Evolutionary conservation across 106 monocot species (phyloP).

Genomic region (Ottelia alismoides): DNA sequence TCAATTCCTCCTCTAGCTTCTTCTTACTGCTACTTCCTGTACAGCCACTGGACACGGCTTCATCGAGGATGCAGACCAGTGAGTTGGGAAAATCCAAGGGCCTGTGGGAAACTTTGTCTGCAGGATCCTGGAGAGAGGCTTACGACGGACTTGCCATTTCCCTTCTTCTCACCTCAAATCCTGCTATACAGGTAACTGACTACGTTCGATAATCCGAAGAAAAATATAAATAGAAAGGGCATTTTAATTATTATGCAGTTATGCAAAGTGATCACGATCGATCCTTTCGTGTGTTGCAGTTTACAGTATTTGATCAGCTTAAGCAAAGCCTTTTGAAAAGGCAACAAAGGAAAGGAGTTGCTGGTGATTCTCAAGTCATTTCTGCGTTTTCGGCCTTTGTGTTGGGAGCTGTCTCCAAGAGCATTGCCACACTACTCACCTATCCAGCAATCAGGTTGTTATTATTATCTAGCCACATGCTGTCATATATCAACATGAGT

Average conservation of each 20-base stretch:
- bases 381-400: conserved; percentile 23
- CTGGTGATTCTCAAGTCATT: conserved; percentile 8
- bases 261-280: too few relatives aligned
- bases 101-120: conserved; percentile 66
- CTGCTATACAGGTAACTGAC: conserved; percentile 86
- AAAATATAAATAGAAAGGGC: too few relatives aligned
- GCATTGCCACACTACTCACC: conserved; percentile 16
- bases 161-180: conserved; percentile 81
- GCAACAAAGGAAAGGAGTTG: not conserved
- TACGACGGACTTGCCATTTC: conserved; percentile 93
- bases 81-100: conserved; percentile 89
- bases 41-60: conserved; percentile 92
- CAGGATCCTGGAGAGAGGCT: conserved; percentile 63
- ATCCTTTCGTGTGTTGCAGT: too few relatives aligned
- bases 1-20: too few relatives aligned
- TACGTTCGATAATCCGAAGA: too few relatives aligned
- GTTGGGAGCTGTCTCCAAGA: conserved; percentile 22
- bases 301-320: conserved; percentile 27
- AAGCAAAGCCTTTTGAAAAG: conserved; percentile 13
- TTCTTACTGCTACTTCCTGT: conserved; percentile 13
- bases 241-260: too few relatives aligned
- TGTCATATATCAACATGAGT: too few relatives aligned
- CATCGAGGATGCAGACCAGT: conserved; percentile 99
- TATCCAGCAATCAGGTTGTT: conserved; percentile 26
- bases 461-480: too few relatives aligned